phyloP scores from a whole-genome alignment of 192 early-diverging fungal species.

The Umbelopsis isabellina region DNA sequence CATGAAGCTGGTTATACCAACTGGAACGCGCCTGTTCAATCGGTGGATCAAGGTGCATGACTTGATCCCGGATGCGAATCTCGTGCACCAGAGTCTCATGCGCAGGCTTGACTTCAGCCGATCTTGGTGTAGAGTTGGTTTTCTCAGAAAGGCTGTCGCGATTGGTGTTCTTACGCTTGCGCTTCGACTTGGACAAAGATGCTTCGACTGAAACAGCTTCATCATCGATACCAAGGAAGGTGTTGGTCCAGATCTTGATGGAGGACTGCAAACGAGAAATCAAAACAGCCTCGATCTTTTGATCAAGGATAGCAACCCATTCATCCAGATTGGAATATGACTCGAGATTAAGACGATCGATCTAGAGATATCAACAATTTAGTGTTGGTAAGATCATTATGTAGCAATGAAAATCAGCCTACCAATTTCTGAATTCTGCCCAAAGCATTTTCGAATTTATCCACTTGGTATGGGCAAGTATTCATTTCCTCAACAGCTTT shows the following conservation, averaged over 20 bases:
- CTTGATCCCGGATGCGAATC: conserved; percentile 90
- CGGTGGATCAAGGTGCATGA: conserved; percentile 96
- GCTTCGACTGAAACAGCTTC: conserved; percentile 47
- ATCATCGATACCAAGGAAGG: conserved; percentile 63
- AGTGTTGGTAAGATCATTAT: background rate
- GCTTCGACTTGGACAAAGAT: conserved; percentile 44
- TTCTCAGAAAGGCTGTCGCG: conserved; percentile 41
- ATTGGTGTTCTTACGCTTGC: conserved; percentile 45
- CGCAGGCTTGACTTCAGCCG: conserved; percentile 59
- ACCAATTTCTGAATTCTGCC: conserved; percentile 85
- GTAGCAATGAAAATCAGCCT: conserved; percentile 23
- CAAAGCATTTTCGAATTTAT: conserved; percentile 69
- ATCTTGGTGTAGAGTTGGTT: conserved; percentile 30
- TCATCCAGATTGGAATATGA: conserved; percentile 90
- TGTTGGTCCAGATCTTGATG: conserved; percentile 72
- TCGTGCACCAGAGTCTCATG: conserved; percentile 82
- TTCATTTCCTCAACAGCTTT: conserved; percentile 82
- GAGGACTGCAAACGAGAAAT: conserved; percentile 74
- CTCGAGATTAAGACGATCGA: conserved; percentile 94
- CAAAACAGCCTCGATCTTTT: conserved; percentile 77
- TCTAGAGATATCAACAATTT: conserved; percentile 35
- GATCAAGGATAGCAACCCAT: conserved; percentile 87
- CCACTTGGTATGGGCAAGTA: conserved; percentile 73
- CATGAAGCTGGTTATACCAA: conserved; percentile 90
- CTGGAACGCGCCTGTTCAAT: conserved; percentile 89